Evolutionary conservation across 768 basidiomycete species (phyloP).

Genomic region (Amanita polypyramis): DNA sequence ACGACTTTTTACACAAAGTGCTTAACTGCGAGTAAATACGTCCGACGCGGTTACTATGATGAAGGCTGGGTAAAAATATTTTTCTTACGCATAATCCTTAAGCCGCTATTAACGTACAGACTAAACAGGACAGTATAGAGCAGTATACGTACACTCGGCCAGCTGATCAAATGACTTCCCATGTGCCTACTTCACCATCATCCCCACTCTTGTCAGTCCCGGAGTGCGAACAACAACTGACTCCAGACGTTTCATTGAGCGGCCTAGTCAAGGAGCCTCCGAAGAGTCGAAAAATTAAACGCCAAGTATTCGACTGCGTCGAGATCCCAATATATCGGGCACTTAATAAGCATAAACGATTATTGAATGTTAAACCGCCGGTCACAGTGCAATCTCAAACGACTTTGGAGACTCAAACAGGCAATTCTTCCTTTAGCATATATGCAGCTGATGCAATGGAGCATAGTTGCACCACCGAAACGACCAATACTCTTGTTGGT

Average conservation of each 20-base stretch:
- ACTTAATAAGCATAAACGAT: neutral
- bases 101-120: neutral
- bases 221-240: neutral
- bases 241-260: neutral
- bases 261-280: neutral
- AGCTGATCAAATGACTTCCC: neutral
- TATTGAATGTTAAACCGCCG: neutral
- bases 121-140: neutral
- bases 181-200: neutral
- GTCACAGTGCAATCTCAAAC: neutral
- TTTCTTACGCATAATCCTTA: neutral
- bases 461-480: neutral
- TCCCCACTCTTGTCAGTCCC: neutral
- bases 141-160: neutral
- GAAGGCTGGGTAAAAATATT: slow-evolving; percentile 1
- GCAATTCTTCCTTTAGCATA: neutral
- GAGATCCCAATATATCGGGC: neutral
- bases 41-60: slow-evolving; percentile 7
- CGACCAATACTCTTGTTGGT: neutral
- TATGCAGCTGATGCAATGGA: neutral
- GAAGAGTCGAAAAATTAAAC: neutral
- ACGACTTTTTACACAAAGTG: neutral
- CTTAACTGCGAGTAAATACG: neutral
- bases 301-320: neutral
- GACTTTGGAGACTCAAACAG: neutral